These are phyloP conservation scores for Penicillium glabrum DNA, from an alignment of 2,329 filamentous ascomycete species.

Conservation along the genomic window DNA sequence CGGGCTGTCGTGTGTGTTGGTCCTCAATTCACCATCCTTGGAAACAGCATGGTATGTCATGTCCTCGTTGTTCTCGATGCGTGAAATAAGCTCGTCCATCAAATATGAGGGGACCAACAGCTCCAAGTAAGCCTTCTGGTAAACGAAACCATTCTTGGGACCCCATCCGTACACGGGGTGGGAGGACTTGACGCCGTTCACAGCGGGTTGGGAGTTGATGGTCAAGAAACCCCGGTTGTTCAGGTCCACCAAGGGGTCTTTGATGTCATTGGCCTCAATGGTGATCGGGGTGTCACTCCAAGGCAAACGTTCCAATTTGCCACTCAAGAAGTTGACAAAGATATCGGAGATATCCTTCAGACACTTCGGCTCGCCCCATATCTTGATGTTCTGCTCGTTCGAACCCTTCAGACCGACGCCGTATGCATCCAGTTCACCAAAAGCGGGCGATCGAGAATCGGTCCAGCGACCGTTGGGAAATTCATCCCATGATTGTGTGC, in stretches of 20 bases:
- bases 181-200: slow-evolving; percentile 85
- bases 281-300: slow-evolving; percentile 93
- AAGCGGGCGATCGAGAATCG: slow-evolving; percentile 92
- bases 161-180: slow-evolving; percentile 92
- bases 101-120: slow-evolving; percentile 80
- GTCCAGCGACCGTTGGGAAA: slow-evolving; percentile 99
- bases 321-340: slow-evolving; percentile 82
- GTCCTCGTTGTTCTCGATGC: slow-evolving; percentile 75
- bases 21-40: slow-evolving; percentile 75
- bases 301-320: slow-evolving; percentile 76
- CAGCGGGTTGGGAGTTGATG: slow-evolving; percentile 95
- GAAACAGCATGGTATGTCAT: slow-evolving; percentile 95
- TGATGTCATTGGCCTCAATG: slow-evolving; percentile 76
- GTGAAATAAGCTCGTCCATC: slow-evolving; percentile 71
- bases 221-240: slow-evolving; percentile 87
- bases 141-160: slow-evolving; percentile 91
- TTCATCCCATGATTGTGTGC: slow-evolving; percentile 98
- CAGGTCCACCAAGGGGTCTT: slow-evolving; percentile 71
- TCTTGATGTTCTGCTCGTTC: slow-evolving; percentile 92
- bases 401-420: slow-evolving; percentile 91
- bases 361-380: slow-evolving; percentile 84
- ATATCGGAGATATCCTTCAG: slow-evolving; percentile 77
- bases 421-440: slow-evolving; percentile 92
- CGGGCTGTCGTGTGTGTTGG: slow-evolving; percentile 80
- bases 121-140: slow-evolving; percentile 97